Conservation (phyloP, 2,329 filamentous ascomycete species). For the Ilyonectria robusta region DNA sequence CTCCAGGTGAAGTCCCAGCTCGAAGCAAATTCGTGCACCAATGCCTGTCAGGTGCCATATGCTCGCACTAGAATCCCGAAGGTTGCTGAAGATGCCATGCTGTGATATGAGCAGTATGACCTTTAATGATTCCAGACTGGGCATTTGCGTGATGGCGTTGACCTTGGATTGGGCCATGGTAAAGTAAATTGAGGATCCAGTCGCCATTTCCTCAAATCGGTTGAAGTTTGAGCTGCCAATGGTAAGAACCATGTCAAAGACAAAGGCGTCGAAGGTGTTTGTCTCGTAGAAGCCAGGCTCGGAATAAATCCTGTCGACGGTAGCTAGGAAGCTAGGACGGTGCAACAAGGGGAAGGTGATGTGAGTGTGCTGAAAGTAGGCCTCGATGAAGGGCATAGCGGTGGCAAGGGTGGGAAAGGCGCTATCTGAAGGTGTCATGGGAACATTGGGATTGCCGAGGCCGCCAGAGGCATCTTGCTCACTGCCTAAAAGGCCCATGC, state of each 20-base stretch:
- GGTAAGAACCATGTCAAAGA: constrained; percentile 28
- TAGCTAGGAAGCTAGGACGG: constrained; percentile 10
- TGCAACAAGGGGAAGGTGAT: constrained; percentile 22
- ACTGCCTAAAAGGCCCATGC: background rate
- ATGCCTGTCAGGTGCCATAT: constrained; percentile 26
- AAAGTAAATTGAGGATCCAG: constrained; percentile 4
- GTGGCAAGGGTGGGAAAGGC: background rate
- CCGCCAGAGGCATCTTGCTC: background rate
- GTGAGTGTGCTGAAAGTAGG: constrained; percentile 29
- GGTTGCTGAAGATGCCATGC: constrained; percentile 27
- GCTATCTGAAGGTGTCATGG: constrained; percentile 1
- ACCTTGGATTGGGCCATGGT: constrained; percentile 27
- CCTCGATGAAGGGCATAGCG: constrained; percentile 13
- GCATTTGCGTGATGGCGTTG: background rate
- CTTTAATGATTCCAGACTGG: background rate
- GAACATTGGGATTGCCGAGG: background rate
- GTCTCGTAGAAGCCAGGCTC: constrained; percentile 19
- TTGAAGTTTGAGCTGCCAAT: constrained; percentile 27
- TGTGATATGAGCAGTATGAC: constrained; percentile 15
- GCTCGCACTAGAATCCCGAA: constrained; percentile 15
- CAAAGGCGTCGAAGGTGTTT: constrained; percentile 17
- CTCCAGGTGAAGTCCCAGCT: constrained; percentile 21
- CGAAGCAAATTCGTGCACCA: constrained; percentile 25
- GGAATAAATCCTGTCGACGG: constrained; percentile 19
- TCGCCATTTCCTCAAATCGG: constrained; percentile 15